These are phyloP conservation scores for Heteromeles arbutifolia DNA, from an alignment of 306 rosid species.

Conservation along the genomic window DNA sequence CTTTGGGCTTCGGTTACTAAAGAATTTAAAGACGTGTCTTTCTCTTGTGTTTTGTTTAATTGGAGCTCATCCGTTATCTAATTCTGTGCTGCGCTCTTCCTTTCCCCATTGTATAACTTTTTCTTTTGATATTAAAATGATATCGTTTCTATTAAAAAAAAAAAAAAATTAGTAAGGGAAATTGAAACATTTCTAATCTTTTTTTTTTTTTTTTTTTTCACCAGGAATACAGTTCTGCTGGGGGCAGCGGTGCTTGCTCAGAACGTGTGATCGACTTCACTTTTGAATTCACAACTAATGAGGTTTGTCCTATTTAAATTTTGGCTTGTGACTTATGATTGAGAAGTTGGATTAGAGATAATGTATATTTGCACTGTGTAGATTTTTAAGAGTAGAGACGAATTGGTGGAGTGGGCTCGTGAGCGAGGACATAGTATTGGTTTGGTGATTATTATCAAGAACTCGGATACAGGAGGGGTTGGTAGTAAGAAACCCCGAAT, in stretches of 20 bases:
- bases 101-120: too few relatives aligned
- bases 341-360: not conserved
- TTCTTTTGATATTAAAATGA: too few relatives aligned
- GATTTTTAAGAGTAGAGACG: slow-evolving; percentile 1
- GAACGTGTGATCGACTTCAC: not conserved
- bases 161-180: not conserved
- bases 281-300: not conserved
- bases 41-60: too few relatives aligned
- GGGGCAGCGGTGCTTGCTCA: not conserved
- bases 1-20: too few relatives aligned
- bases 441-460: slow-evolving; percentile 8
- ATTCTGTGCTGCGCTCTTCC: too few relatives aligned
- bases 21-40: too few relatives aligned
- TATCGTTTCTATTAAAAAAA: too few relatives aligned
- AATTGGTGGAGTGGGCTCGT: not conserved
- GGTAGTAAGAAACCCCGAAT: not conserved
- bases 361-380: not conserved
- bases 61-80: too few relatives aligned
- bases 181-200: not conserved
- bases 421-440: not conserved
- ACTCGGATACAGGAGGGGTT: not conserved
- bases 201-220: not conserved
- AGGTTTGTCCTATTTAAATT: not conserved
- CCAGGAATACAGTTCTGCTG: not conserved
- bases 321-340: not conserved